Evolutionary conservation across 2,329 filamentous ascomycete species (phyloP).

Genomic region (Xylariaceae sp.): DNA sequence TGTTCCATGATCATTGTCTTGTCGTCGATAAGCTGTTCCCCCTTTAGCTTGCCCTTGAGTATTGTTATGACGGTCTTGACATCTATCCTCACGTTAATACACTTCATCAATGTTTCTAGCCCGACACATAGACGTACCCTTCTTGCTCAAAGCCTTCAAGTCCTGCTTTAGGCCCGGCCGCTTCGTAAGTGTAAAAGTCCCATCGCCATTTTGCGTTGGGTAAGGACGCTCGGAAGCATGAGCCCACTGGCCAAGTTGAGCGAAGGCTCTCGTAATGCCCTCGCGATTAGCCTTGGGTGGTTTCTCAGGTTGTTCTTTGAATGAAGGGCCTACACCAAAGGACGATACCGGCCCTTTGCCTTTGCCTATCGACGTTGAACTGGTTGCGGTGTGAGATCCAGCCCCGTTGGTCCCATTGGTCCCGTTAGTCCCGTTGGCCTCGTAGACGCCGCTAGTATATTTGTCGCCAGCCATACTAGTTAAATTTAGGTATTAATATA

Average conservation of each 20-base stretch:
- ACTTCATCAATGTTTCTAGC: not conserved
- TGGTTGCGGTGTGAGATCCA: constrained; percentile 12
- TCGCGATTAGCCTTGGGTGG: constrained; percentile 39
- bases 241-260: constrained; percentile 44
- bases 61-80: constrained; percentile 67
- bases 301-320: constrained; percentile 29
- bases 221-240: constrained; percentile 64
- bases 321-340: constrained; percentile 26
- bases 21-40: constrained; percentile 70
- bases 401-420: constrained; percentile 23
- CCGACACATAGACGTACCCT: constrained; percentile 46
- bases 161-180: constrained; percentile 62
- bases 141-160: constrained; percentile 58
- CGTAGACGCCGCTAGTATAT: constrained; percentile 15
- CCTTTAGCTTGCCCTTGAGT: constrained; percentile 66
- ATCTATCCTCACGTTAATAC: constrained; percentile 51
- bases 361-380: constrained; percentile 26
- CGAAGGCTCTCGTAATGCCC: constrained; percentile 44
- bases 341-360: constrained; percentile 19
- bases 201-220: constrained; percentile 67
- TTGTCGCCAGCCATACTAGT: constrained; percentile 27
- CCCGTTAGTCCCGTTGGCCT: constrained; percentile 18
- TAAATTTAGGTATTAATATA: constrained; percentile 21
- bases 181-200: constrained; percentile 59
- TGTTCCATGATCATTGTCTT: constrained; percentile 80